Evolutionary conservation across 352 stramenopile genomes (phyloP).

Genomic region (Plasmopara muralis): DNA sequence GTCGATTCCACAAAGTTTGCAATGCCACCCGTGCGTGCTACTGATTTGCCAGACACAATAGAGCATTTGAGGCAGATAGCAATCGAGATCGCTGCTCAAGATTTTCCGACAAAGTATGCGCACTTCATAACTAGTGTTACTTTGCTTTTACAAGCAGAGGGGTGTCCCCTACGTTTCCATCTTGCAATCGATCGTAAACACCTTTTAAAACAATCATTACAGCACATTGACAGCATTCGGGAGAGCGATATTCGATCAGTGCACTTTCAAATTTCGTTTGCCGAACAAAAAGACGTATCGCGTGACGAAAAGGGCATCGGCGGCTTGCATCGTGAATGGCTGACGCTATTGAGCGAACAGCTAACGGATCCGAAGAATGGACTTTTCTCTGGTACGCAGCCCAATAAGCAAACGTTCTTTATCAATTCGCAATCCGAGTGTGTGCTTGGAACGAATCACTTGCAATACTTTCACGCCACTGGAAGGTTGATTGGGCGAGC

Average conservation of each 20-base stretch:
- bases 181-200: constrained; percentile 30
- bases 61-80: constrained; percentile 22
- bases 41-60: constrained; percentile 16
- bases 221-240: constrained; percentile 38
- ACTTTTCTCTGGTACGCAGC: constrained; percentile 52
- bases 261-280: constrained; percentile 54
- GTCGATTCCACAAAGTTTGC: constrained; percentile 23
- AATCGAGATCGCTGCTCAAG: constrained; percentile 18
- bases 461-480: constrained; percentile 46
- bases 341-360: constrained; percentile 53
- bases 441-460: constrained; percentile 46
- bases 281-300: constrained; percentile 32
- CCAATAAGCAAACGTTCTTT: constrained; percentile 46
- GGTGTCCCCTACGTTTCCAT: constrained; percentile 2
- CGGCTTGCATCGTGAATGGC: constrained; percentile 76
- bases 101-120: constrained; percentile 48
- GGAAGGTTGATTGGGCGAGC: constrained; percentile 53
- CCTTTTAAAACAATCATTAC: constrained; percentile 49
- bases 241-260: constrained; percentile 33
- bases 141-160: constrained; percentile 12
- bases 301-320: constrained; percentile 37
- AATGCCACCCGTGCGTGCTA: constrained; percentile 10
- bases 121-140: constrained; percentile 29
- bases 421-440: constrained; percentile 54
- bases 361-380: constrained; percentile 37